Base-by-base conservation (phyloP, 441 rosid genomes). In the Erodium texanum region DNA sequence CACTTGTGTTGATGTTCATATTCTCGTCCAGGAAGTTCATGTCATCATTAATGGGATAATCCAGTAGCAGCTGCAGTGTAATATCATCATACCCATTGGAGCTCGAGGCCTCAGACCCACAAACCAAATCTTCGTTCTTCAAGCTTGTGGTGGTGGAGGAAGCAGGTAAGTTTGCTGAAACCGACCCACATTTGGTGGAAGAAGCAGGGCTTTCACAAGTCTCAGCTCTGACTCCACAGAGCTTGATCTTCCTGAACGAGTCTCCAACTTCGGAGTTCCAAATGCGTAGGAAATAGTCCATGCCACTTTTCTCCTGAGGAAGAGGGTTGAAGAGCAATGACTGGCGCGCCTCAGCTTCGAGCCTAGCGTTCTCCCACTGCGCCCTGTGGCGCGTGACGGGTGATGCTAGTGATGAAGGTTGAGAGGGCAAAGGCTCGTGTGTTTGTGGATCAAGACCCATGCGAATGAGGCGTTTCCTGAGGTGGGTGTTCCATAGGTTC, bases 11-110 rank as follows among this genome's bases (percentile, higher is more conserved):
- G 14, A 8, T 36, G 43, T 36, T 36, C 43, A 78, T 63, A 6
- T 76, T 81, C 61, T 73, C 88, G 81, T 85, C 95, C 79, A 90
- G 77, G 88, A 90, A 90, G 70, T 93, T 93, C 95, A 90, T 93
- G 65, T 90, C 96, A 68, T 89, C 84, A 83, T 87, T 84, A 52
- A 93, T 90, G 0, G 97, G 98, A 65, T 86, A 90, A 68, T 90
- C 98, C 77, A 90, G 71, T 69, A 90, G 81, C 64, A 90, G 82
- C 66, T 89, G 90, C 56, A 93, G 67, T 1, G 96, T 84, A 59
- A 88, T 79, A 73, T 86, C 96, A 0, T 94, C 29, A 27, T 27
- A 27, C 2, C 29, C 29, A 27, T 27, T 78, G 0, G 84, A 90
- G 72, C 87, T 78, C 0, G 87, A 81, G 4, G 84, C 80, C 65